Base-by-base conservation (phyloP, 495 filamentous ascomycete species). In the Aspergillus panamensis region DNA sequence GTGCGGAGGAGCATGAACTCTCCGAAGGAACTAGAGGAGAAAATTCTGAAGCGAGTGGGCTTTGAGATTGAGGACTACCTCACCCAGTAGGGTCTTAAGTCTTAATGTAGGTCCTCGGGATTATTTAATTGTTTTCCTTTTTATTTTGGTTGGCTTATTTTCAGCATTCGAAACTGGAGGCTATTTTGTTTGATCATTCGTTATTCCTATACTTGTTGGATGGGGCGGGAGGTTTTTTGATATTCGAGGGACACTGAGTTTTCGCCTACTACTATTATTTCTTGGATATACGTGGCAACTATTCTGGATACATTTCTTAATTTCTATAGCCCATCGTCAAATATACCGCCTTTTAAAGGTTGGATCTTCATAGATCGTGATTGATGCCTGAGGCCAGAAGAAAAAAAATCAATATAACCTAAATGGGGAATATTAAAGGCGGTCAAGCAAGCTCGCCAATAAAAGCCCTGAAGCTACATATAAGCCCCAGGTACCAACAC, bases 21-120 rank as follows among this genome's bases (percentile, higher is more conserved):
- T 59, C 19, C 69, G 9, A 69, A 67, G 37, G 75, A 73, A 30
- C 66, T 88, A 60, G 84, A 86, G 53, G 87, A 89, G 64, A 86
- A 84, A 64, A 80, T 82, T 17, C 71, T 91, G 62, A 80, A 85
- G 54, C 75, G 90, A 55, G 71, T 95, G 47, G 87, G 85, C 6
- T 95, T 95, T 68, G 91, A 95, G 77, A 84, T 95, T 64, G 78
- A 85, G 25, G 90, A 95, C 70, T 91, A 86, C 79, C 82, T 95
- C 56, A 82, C 71, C 14, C 68, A 70, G 48, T 76, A 52, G 42
- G 21, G 10, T 39, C n/a, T 14, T n/a, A 30, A 61, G n/a, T n/a
- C n/a, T n/a, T n/a, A n/a, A 33, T 30, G 14, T 30, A 33, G 14
- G 31, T 6, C 58, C 35, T 5, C 10, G 14, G 19, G n/a, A 8